Evolutionary conservation across 257 asterid species (phyloP).

Genomic region (Ilex asprella): DNA sequence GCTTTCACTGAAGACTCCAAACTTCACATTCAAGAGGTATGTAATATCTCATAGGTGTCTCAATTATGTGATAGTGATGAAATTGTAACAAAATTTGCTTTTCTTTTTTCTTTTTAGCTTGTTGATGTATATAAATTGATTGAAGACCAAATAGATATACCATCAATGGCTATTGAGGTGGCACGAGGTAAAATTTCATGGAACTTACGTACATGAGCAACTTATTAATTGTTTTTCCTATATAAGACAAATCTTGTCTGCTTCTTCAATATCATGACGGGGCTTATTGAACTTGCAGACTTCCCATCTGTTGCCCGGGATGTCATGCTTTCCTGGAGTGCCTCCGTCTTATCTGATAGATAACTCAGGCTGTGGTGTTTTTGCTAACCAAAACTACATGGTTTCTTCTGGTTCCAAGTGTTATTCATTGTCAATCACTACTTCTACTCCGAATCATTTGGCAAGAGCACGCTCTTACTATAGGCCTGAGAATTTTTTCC

Average conservation of each 20-base stretch:
- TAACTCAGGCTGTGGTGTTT: slow-evolving; percentile 7
- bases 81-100: neutral
- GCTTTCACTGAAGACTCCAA: slow-evolving; percentile 98
- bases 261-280: neutral
- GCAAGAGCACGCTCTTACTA: no score
- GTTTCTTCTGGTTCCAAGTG: no score
- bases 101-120: slow-evolving; percentile 38
- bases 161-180: slow-evolving; percentile 72
- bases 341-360: slow-evolving; percentile 63
- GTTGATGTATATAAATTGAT: slow-evolving; percentile 83
- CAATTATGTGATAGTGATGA: slow-evolving; percentile 3
- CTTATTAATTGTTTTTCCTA: slow-evolving; percentile 5
- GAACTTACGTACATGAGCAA: neutral
- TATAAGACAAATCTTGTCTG: neutral
- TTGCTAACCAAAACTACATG: no score
- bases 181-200: slow-evolving; percentile 58
- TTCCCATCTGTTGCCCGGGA: slow-evolving; percentile 95
- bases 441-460: no score
- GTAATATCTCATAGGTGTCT: slow-evolving; percentile 7
- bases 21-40: slow-evolving; percentile 93
- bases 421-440: no score
- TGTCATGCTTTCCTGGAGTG: slow-evolving; percentile 85
- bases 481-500: no score
- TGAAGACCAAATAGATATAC: slow-evolving; percentile 84
- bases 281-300: slow-evolving; percentile 35